Conservation (phyloP, 116 monocot genomes). For the Cymodocea nodosa region DNA sequence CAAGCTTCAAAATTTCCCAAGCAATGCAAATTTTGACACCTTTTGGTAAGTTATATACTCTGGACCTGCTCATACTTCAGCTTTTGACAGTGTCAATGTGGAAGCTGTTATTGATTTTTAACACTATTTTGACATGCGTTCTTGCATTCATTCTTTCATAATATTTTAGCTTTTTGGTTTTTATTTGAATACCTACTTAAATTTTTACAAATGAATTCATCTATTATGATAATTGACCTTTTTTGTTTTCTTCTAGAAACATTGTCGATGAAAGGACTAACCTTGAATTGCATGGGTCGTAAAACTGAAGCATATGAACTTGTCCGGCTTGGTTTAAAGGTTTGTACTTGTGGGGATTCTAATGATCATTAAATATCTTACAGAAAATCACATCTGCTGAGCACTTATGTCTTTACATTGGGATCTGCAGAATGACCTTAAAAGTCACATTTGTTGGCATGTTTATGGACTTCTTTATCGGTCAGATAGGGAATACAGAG, state of each 20-base stretch:
- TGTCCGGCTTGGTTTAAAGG: constrained; percentile 93
- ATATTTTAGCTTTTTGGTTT: too few species aligned
- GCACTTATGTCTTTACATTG: not conserved
- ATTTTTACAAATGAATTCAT: not conserved
- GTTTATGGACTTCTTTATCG: constrained; percentile 96
- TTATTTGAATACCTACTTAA: too few species aligned
- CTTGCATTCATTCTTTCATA: too few species aligned
- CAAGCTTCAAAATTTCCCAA: too few species aligned
- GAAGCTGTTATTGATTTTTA: too few species aligned
- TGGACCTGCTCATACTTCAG: too few species aligned
- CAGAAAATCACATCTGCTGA: too few species aligned
- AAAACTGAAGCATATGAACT: constrained; percentile 96
- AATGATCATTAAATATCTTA: too few species aligned
- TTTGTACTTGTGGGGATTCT: constrained; percentile 13
- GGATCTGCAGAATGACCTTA: constrained; percentile 83
- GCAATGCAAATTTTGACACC: too few species aligned
- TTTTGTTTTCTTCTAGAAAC: constrained; percentile 43
- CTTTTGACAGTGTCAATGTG: too few species aligned
- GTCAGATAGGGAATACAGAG: constrained; percentile 94
- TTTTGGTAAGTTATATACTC: too few species aligned
- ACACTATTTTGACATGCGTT: too few species aligned
- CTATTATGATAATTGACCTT: not conserved
- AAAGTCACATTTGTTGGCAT: constrained; percentile 99
- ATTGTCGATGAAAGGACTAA: constrained; percentile 96
- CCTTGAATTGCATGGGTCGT: constrained; percentile 91